A percentile compares a stretch with the other conserved stretches of the same genome.
phyloP scores from a whole-genome alignment of 2,329 filamentous ascomycete genomes.

The Huntiella bhutanensis region DNA sequence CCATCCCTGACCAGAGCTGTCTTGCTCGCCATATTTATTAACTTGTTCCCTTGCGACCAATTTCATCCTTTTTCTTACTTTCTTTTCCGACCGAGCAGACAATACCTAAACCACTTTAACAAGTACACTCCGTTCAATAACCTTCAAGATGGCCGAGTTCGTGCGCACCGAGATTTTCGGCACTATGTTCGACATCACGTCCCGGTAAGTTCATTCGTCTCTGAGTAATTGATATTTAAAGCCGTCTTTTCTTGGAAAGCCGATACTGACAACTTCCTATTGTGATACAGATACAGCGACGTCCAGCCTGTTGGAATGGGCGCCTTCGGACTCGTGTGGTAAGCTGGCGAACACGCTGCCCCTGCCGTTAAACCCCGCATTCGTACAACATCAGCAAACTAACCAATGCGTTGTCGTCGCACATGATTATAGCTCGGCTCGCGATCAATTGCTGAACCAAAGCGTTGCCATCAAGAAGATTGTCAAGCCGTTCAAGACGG shows the following conservation, averaged over 20 bases:
- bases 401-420: too few relatives aligned
- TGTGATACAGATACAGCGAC: slow-evolving; percentile 69
- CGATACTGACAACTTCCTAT: neutral
- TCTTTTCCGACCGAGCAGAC: too few relatives aligned
- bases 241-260: too few relatives aligned
- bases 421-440: slow-evolving; percentile 52
- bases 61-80: too few relatives aligned
- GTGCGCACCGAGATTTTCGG: slow-evolving; percentile 98
- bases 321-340: slow-evolving; percentile 96
- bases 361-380: too few relatives aligned
- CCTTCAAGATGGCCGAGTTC: slow-evolving; percentile 81
- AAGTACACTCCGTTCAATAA: too few relatives aligned
- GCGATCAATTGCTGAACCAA: slow-evolving; percentile 91
- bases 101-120: too few relatives aligned
- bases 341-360: slow-evolving; percentile 18
- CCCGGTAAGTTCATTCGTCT: slow-evolving; percentile 42
- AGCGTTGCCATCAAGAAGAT: slow-evolving; percentile 99
- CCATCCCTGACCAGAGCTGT: too few relatives aligned
- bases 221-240: neutral
- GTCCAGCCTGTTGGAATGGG: slow-evolving; percentile 98
- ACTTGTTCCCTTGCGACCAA: too few relatives aligned
- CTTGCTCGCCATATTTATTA: too few relatives aligned
- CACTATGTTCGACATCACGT: slow-evolving; percentile 98
- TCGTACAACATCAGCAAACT: too few relatives aligned
- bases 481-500: slow-evolving; percentile 99